Percentiles rank a stretch among this genome's conserved stretches.
Evolutionary conservation across 495 filamentous ascomycete genomes (phyloP).

Genomic region (Aspergillus hancockii): DNA sequence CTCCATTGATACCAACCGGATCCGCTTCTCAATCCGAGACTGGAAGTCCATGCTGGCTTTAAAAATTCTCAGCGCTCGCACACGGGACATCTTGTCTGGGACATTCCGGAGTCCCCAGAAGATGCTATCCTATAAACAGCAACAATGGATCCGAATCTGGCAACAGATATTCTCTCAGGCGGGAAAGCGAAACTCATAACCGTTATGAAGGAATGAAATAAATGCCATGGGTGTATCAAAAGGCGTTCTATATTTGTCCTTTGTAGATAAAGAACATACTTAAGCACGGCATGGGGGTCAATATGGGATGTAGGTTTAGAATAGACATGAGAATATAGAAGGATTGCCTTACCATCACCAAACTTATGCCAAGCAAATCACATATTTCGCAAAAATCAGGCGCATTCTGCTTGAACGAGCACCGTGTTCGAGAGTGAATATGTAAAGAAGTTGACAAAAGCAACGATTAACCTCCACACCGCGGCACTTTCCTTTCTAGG

Average conservation of each 20-base stretch:
- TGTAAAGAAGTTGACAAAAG: too few species aligned
- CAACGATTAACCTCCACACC: too few species aligned
- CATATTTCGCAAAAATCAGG: too few species aligned
- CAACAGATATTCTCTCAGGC: constrained; percentile 43
- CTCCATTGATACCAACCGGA: constrained; percentile 79
- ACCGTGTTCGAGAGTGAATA: too few species aligned
- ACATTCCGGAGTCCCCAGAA: constrained; percentile 74
- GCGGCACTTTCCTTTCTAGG: too few species aligned
- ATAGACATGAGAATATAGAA: background rate
- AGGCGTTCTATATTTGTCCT: background rate
- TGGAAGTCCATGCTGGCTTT: constrained; percentile 89
- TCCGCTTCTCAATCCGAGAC: constrained; percentile 83
- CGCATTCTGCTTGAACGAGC: too few species aligned
- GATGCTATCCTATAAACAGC: constrained; percentile 60
- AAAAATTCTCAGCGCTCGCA: constrained; percentile 67
- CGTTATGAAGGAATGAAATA: background rate
- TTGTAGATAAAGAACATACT: constrained; percentile 1
- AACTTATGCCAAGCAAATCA: too few species aligned
- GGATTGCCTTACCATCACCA: too few species aligned
- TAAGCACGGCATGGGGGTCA: background rate
- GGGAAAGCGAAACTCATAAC: constrained; percentile 22
- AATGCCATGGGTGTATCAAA: background rate
- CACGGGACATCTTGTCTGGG: constrained; percentile 70
- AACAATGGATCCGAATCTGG: constrained; percentile 77
- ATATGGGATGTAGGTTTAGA: background rate